phyloP scores from a whole-genome alignment of 1,139 yeast genomes.

The Citeromyces siamensis region DNA sequence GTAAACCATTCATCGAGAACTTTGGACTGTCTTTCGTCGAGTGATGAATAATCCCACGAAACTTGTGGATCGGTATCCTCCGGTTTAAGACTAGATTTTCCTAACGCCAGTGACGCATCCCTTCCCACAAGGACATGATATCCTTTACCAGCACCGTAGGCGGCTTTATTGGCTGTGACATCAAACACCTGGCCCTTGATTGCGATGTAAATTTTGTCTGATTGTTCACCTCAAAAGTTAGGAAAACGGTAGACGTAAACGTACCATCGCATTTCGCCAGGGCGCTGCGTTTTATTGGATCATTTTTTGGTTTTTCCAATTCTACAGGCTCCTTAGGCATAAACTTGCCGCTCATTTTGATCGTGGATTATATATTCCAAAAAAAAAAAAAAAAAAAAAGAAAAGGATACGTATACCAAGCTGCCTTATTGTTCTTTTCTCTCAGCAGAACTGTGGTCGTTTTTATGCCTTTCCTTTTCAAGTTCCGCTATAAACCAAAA shows the following conservation, averaged over 20 bases:
- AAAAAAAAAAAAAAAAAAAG: background rate
- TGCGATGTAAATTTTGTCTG: constrained; percentile 47
- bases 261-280: constrained; percentile 33
- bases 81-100: constrained; percentile 34
- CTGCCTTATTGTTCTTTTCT: background rate
- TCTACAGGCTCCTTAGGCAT: constrained; percentile 38
- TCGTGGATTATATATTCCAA: background rate
- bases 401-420: background rate
- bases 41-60: constrained; percentile 35
- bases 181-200: constrained; percentile 71
- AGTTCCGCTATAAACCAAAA: constrained; percentile 83
- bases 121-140: constrained; percentile 66
- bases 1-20: constrained; percentile 46
- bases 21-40: constrained; percentile 34
- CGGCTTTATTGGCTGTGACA: constrained; percentile 49
- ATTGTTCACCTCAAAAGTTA: constrained; percentile 21
- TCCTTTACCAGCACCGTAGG: constrained; percentile 68
- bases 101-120: constrained; percentile 67
- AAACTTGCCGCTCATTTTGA: constrained; percentile 11
- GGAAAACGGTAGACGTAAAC: constrained; percentile 8
- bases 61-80: constrained; percentile 27
- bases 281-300: constrained; percentile 25
- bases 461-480: constrained; percentile 30
- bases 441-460: constrained; percentile 7
- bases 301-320: constrained; percentile 34